phyloP scores from a whole-genome alignment of 352 stramenopile species.

The Hyaloperonospora brassicae region DNA sequence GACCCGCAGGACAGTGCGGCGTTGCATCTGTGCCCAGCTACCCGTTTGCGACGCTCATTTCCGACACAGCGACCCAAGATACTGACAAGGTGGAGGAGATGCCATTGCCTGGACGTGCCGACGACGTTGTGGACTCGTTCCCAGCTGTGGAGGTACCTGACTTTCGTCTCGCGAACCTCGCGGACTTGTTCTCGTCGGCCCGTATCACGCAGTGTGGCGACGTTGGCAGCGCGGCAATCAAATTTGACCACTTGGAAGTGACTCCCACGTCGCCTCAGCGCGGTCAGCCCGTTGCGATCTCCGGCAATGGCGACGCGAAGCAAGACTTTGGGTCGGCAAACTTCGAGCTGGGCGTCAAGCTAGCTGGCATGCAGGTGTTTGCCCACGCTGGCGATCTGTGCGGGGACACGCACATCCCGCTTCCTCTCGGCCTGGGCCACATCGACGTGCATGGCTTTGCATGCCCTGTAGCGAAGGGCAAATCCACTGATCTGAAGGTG shows the following conservation, averaged over 20 bases:
- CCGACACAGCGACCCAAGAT: conserved; percentile 8
- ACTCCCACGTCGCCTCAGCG: conserved; percentile 54
- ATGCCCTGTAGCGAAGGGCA: conserved; percentile 61
- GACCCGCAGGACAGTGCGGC: conserved; percentile 91
- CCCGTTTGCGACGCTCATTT: conserved; percentile 36
- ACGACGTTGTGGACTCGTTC: conserved; percentile 24
- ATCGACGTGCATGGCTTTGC: conserved; percentile 78
- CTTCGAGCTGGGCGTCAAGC: conserved; percentile 69
- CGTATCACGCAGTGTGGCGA: conserved; percentile 80
- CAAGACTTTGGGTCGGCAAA: conserved; percentile 46
- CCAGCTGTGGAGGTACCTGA: conserved; percentile 20
- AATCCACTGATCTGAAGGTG: conserved; percentile 61
- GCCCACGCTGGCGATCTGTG: conserved; percentile 66
- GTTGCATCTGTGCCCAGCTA: conserved; percentile 86
- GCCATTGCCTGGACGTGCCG: conserved; percentile 10
- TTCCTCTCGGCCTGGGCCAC: conserved; percentile 75
- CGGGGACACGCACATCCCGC: conserved; percentile 66
- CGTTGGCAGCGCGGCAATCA: conserved; percentile 45
- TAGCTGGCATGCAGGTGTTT: conserved; percentile 66
- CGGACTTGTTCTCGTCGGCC: conserved; percentile 47
- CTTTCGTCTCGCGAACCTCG: conserved; percentile 24
- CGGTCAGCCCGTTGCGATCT: conserved; percentile 69
- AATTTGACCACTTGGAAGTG: conserved; percentile 66
- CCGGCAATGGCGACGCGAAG: conserved; percentile 62
- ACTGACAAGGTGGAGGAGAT: conserved; percentile 7